These are phyloP conservation scores for Wickerhamiella dianesei DNA, from an alignment of 805 yeast genomes.

Conservation along the genomic window DNA sequence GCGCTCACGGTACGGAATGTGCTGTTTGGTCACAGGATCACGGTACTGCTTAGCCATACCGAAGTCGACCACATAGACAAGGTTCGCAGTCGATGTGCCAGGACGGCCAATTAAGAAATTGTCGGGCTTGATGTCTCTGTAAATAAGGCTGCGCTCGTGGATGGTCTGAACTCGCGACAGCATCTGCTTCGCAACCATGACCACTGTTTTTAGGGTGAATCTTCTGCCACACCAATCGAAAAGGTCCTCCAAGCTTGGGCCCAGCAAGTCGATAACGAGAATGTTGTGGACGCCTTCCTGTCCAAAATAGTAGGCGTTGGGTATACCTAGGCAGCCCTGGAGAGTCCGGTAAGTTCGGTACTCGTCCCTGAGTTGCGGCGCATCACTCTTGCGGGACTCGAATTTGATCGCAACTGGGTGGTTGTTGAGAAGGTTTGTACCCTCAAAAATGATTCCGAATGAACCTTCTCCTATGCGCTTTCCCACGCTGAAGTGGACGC, in stretches of 20 bases:
- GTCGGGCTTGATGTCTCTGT: constrained; percentile 74
- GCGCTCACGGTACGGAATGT: constrained; percentile 92
- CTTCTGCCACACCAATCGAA: constrained; percentile 92
- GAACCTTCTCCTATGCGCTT: constrained; percentile 98
- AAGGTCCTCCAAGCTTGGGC: constrained; percentile 89
- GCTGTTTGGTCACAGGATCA: constrained; percentile 86
- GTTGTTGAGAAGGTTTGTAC: constrained; percentile 80
- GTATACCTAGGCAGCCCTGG: constrained; percentile 72
- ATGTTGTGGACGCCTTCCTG: constrained; percentile 97
- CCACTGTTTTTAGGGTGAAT: constrained; percentile 84
- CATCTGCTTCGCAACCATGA: constrained; percentile 86
- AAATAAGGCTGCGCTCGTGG: constrained; percentile 86
- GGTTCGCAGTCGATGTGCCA: constrained; percentile 74
- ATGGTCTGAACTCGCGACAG: constrained; percentile 88
- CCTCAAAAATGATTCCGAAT: constrained; percentile 94
- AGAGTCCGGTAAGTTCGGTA: constrained; percentile 87
- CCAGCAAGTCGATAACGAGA: constrained; percentile 82
- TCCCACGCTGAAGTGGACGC: constrained; percentile 92
- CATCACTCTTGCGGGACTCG: constrained; percentile 88
- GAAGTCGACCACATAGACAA: constrained; percentile 85
- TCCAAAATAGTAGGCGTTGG: constrained; percentile 95
- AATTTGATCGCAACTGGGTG: constrained; percentile 93
- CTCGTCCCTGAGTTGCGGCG: constrained; percentile 94
- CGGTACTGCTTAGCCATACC: constrained; percentile 89
- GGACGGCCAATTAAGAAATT: constrained; percentile 82